Conservation (phyloP, 2,329 filamentous ascomycete genomes). For the Xylariaceae sp. region DNA sequence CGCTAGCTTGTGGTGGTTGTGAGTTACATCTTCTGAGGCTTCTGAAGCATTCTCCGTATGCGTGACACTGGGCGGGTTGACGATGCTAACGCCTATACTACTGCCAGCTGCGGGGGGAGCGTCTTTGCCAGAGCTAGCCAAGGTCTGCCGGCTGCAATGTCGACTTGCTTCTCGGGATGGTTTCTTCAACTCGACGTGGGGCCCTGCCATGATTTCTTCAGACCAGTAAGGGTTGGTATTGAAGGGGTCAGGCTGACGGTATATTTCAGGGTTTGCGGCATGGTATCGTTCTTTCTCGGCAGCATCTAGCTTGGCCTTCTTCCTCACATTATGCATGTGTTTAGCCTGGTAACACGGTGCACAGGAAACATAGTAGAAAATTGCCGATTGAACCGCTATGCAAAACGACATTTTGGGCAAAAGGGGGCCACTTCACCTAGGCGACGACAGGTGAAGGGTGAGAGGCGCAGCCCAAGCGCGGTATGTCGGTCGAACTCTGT, state of each 20-base stretch:
- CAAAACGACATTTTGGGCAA: conserved; percentile 44
- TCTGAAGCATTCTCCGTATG: neutral
- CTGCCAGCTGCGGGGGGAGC: conserved; percentile 34
- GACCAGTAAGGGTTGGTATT: conserved; percentile 86
- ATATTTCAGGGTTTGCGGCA: conserved; percentile 66
- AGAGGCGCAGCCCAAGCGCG: too few relatives aligned
- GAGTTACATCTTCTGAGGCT: neutral
- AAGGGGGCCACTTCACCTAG: too few relatives aligned
- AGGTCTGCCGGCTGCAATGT: conserved; percentile 36
- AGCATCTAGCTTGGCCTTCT: conserved; percentile 65
- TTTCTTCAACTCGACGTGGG: conserved; percentile 55
- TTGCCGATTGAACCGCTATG: conserved; percentile 66
- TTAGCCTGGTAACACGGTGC: conserved; percentile 71
- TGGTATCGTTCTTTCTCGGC: conserved; percentile 62
- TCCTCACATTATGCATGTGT: conserved; percentile 65
- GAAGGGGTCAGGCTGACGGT: conserved; percentile 77
- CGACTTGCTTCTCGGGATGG: conserved; percentile 50
- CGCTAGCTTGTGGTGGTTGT: neutral
- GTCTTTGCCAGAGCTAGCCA: conserved; percentile 55
- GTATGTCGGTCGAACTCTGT: too few relatives aligned
- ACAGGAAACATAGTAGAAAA: conserved; percentile 76
- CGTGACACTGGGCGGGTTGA: conserved; percentile 21
- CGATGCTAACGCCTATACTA: conserved; percentile 34
- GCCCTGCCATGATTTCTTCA: conserved; percentile 81
- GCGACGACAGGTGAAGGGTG: too few relatives aligned